Evolutionary conservation across 495 filamentous ascomycete species (phyloP).

Genomic region (Talaromyces nanjingensis): DNA sequence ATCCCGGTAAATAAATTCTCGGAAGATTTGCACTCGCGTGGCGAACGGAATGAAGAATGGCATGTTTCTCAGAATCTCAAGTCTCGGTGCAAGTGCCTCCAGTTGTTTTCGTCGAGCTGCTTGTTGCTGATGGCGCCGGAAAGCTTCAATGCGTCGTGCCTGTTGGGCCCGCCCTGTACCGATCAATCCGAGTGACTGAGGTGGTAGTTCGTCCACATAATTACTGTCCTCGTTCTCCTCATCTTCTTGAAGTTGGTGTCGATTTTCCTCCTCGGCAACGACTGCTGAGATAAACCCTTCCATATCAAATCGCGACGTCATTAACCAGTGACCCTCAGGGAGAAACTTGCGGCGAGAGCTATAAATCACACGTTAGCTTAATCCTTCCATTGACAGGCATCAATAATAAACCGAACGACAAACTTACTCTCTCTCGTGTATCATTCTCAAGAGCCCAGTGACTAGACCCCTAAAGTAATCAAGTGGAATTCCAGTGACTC

Average conservation of each 20-base stretch:
- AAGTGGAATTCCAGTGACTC: constrained; percentile 64
- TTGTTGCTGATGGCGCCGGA: constrained; percentile 56
- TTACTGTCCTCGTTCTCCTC: constrained; percentile 42
- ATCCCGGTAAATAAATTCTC: constrained; percentile 81
- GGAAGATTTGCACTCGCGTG: constrained; percentile 87
- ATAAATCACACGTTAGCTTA: background rate
- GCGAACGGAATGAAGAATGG: constrained; percentile 94
- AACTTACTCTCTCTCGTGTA: constrained; percentile 83
- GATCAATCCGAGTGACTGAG: constrained; percentile 30
- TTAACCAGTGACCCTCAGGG: constrained; percentile 80
- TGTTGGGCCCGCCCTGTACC: constrained; percentile 49
- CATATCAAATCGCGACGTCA: constrained; percentile 90
- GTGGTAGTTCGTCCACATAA: constrained; percentile 21
- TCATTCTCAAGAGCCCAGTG: constrained; percentile 74
- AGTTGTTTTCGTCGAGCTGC: constrained; percentile 59
- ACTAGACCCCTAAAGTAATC: constrained; percentile 73
- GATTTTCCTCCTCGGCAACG: constrained; percentile 78
- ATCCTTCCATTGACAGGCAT: constrained; percentile 10
- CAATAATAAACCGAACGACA: background rate
- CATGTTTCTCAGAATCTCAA: constrained; percentile 92
- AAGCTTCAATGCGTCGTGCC: constrained; percentile 40
- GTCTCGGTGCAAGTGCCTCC: constrained; percentile 69
- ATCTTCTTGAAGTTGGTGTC: constrained; percentile 57
- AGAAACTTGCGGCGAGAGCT: constrained; percentile 80
- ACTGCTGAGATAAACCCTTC: constrained; percentile 81